Conservation (phyloP, 495 filamentous ascomycete genomes). For the Podospora didyma region DNA sequence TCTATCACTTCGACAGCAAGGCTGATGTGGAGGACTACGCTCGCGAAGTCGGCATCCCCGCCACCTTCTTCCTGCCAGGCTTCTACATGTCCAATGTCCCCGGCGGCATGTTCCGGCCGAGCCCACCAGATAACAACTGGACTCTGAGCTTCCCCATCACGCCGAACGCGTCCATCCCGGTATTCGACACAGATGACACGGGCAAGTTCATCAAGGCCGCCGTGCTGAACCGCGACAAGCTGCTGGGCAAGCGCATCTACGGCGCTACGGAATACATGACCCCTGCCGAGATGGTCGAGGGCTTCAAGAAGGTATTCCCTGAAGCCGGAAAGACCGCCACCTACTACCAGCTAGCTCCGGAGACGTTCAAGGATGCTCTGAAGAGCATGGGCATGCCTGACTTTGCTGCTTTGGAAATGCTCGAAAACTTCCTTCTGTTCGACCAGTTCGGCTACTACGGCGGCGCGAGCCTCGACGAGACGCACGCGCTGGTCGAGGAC, state of each 20-base stretch:
- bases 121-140: slow-evolving; percentile 31
- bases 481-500: slow-evolving; percentile 30
- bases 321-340: slow-evolving; percentile 44
- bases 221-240: slow-evolving; percentile 33
- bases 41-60: slow-evolving; percentile 38
- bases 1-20: slow-evolving; percentile 62
- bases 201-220: slow-evolving; percentile 55
- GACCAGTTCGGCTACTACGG: slow-evolving; percentile 50
- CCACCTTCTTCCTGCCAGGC: slow-evolving; percentile 54
- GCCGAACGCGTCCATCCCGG: slow-evolving; percentile 40
- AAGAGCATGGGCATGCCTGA: slow-evolving; percentile 33
- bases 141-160: slow-evolving; percentile 42
- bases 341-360: slow-evolving; percentile 39
- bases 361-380: slow-evolving; percentile 44
- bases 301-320: slow-evolving; percentile 45
- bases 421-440: slow-evolving; percentile 52
- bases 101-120: slow-evolving; percentile 20
- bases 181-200: slow-evolving; percentile 53
- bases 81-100: slow-evolving; percentile 56
- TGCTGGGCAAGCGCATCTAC: slow-evolving; percentile 35
- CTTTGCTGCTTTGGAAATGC: slow-evolving; percentile 42
- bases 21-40: slow-evolving; percentile 58
- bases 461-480: slow-evolving; percentile 34
- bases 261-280: slow-evolving; percentile 52
- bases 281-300: slow-evolving; percentile 39